These are phyloP conservation scores for Sisymbrium irio DNA, from an alignment of 345 rosid species.

Conservation along the genomic window DNA sequence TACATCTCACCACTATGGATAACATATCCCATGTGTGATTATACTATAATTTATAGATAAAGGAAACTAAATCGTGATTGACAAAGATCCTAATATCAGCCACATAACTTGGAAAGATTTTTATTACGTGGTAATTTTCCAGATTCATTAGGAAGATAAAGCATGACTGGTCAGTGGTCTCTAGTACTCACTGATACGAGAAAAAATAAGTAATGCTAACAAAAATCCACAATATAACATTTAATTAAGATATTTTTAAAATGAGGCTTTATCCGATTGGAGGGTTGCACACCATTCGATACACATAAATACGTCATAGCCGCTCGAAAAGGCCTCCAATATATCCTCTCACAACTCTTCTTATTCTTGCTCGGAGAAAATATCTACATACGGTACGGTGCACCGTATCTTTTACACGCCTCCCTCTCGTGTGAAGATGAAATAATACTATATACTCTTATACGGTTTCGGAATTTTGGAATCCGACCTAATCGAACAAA, in stretches of 20 bases:
- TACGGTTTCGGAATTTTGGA: neutral
- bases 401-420: slow-evolving; percentile 8
- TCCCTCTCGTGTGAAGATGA: neutral
- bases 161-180: slow-evolving; percentile 29
- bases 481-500: neutral
- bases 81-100: neutral
- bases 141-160: slow-evolving; percentile 24
- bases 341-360: slow-evolving; percentile 1
- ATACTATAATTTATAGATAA: neutral
- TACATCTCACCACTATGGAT: slow-evolving; percentile 9
- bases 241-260: neutral
- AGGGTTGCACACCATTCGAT: slow-evolving; percentile 35
- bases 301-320: slow-evolving; percentile 30
- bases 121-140: neutral
- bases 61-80: slow-evolving; percentile 11
- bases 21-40: neutral
- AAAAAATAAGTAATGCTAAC: slow-evolving; percentile 3
- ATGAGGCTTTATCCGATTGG: slow-evolving; percentile 27
- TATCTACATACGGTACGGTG: neutral
- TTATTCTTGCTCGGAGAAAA: neutral
- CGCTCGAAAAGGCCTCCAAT: slow-evolving; percentile 14
- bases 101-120: neutral
- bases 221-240: neutral
- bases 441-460: neutral
- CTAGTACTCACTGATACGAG: neutral